A percentile compares a stretch with the other conserved stretches of the same genome.
phyloP scores from a whole-genome alignment of 2,329 filamentous ascomycete genomes.

The Aspergillus caelatus region DNA sequence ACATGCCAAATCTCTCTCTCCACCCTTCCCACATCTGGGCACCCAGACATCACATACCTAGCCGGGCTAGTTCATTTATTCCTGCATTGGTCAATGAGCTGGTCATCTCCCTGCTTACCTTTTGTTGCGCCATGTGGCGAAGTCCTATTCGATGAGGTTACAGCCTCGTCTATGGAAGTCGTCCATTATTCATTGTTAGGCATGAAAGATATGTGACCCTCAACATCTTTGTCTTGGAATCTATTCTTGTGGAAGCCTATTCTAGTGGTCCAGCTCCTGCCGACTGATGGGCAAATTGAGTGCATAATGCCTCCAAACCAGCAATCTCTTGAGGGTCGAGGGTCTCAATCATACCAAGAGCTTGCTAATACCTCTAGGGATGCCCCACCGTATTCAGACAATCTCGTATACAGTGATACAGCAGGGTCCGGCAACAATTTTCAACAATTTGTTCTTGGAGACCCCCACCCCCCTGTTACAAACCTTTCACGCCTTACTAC shows the following conservation, averaged over 20 bases:
- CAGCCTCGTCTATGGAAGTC: no score
- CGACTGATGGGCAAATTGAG: slow-evolving; percentile 42
- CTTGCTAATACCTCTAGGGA: slow-evolving; percentile 48
- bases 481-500: slow-evolving; percentile 27
- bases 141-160: no score
- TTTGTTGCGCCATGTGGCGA: no score
- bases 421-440: slow-evolving; percentile 36
- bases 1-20: no score
- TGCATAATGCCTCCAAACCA: slow-evolving; percentile 41
- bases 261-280: slow-evolving; percentile 40
- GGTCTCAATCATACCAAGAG: slow-evolving; percentile 39
- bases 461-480: slow-evolving; percentile 32
- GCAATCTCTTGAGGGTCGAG: slow-evolving; percentile 37
- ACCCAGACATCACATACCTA: no score
- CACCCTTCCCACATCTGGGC: no score
- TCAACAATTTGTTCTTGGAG: slow-evolving; percentile 39
- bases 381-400: slow-evolving; percentile 44
- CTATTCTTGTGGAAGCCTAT: slow-evolving; percentile 42
- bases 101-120: no score
- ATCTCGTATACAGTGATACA: slow-evolving; percentile 30
- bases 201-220: slow-evolving; percentile 41
- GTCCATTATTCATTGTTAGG: slow-evolving; percentile 26
- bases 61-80: no score
- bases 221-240: slow-evolving; percentile 39
- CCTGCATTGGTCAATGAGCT: no score